Evolutionary conservation across 179 eudicot genomes (phyloP).

Genomic region (Gypsophila paniculata): DNA sequence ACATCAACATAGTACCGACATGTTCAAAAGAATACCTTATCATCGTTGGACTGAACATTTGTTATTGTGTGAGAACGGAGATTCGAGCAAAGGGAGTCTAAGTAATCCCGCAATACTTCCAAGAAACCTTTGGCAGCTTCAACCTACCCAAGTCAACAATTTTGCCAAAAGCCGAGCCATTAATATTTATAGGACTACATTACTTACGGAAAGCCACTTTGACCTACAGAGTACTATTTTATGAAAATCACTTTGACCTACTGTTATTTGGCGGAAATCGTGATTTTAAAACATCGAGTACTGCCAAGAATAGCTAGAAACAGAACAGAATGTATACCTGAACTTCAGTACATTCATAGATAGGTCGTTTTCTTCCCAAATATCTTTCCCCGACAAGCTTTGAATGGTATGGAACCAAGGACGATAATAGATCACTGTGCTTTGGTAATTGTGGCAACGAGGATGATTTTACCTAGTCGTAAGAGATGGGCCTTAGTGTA

Average conservation of each 20-base stretch:
- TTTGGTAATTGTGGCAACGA: slow-evolving; percentile 72
- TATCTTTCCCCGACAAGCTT: slow-evolving; percentile 89
- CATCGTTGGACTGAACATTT: slow-evolving; percentile 94
- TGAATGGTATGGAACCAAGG: slow-evolving; percentile 68
- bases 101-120: slow-evolving; percentile 56
- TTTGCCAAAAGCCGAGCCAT: not conserved
- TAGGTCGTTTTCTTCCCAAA: slow-evolving; percentile 65
- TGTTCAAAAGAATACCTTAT: slow-evolving; percentile 51
- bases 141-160: slow-evolving; percentile 38
- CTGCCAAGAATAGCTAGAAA: not conserved
- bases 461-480: slow-evolving; percentile 62
- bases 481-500: slow-evolving; percentile 6
- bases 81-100: slow-evolving; percentile 79
- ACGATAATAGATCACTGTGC: slow-evolving; percentile 50
- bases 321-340: slow-evolving; percentile 46
- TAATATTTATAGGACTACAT: not conserved
- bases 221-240: not conserved
- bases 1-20: not conserved
- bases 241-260: not conserved
- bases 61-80: slow-evolving; percentile 92
- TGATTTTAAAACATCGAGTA: not conserved
- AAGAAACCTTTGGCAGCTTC: slow-evolving; percentile 86
- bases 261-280: not conserved
- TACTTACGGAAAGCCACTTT: too few species aligned
- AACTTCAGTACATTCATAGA: slow-evolving; percentile 70